Evolutionary conservation across 176 grass and related monocot species (phyloP).

Genomic region (Poa pratensis): DNA sequence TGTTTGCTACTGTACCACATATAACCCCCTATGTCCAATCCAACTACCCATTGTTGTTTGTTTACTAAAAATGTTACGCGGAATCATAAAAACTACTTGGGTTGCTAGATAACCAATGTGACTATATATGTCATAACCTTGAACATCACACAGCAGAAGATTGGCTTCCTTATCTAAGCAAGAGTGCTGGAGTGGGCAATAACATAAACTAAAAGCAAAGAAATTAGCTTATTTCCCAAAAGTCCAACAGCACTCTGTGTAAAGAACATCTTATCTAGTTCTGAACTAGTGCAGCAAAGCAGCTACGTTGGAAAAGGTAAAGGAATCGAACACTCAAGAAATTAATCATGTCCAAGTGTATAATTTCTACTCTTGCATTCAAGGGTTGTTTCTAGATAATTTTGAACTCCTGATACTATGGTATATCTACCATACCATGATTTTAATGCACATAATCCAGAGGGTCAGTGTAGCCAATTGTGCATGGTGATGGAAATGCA

Average conservation of each 20-base stretch:
- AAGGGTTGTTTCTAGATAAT: not conserved
- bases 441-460: slow-evolving; percentile 20
- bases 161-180: not conserved
- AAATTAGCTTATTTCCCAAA: slow-evolving; percentile 22
- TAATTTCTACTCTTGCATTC: not conserved
- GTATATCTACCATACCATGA: not conserved
- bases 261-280: slow-evolving; percentile 2
- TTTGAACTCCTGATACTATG: slow-evolving; percentile 1
- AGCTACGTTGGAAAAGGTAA: not conserved
- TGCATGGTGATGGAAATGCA: slow-evolving; percentile 1
- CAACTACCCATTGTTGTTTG: not conserved
- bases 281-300: not conserved
- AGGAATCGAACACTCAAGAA: not conserved
- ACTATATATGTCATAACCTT: slow-evolving; percentile 4
- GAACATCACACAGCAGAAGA: not conserved
- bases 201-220: not conserved
- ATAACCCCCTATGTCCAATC: not conserved
- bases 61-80: not conserved
- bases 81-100: not conserved
- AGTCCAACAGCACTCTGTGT: not conserved
- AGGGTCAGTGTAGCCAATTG: slow-evolving; percentile 17
- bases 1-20: not conserved
- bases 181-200: slow-evolving; percentile 9
- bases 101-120: not conserved
- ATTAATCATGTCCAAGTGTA: not conserved